Evolutionary conservation across 176 grass and related monocot species (phyloP).

Genomic region (Triticum monococcum): DNA sequence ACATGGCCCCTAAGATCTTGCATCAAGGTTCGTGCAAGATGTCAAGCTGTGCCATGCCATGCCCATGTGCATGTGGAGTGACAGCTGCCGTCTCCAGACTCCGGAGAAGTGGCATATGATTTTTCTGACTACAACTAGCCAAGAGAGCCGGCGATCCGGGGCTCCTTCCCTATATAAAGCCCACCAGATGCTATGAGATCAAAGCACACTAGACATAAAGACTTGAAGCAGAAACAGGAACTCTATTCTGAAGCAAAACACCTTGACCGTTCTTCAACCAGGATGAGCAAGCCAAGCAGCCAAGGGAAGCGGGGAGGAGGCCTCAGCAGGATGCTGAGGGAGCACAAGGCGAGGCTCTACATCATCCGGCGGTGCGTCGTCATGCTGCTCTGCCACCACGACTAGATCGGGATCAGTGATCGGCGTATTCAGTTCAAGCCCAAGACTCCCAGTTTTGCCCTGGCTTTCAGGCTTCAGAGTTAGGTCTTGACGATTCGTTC

Average conservation of each 20-base stretch:
- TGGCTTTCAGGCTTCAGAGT: constrained; percentile 12
- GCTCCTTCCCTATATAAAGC: constrained; percentile 41
- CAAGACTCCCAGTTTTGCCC: constrained; percentile 14
- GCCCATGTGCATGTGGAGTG: constrained; percentile 15
- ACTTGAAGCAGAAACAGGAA: background rate
- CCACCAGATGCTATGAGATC: background rate
- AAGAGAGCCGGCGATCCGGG: background rate
- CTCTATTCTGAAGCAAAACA: background rate
- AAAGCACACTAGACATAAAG: background rate
- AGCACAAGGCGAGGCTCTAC: constrained; percentile 57
- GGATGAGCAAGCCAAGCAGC: constrained; percentile 25
- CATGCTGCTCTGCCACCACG: constrained; percentile 50
- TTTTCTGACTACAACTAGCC: constrained; percentile 9
- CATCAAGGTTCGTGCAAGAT: constrained; percentile 23
- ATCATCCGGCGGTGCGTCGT: constrained; percentile 49
- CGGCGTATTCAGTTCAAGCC: background rate
- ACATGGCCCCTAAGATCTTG: constrained; percentile 20
- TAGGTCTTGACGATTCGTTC: background rate
- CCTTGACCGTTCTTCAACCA: background rate
- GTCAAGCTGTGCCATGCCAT: constrained; percentile 10
- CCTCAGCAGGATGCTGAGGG: constrained; percentile 36
- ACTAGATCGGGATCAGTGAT: constrained; percentile 19
- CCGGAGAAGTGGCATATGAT: background rate
- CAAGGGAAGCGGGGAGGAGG: constrained; percentile 28
- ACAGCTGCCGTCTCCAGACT: constrained; percentile 10